Evolutionary conservation across 352 stramenopile genomes (phyloP), one percentile per base, ranked within the genome.

Genomic region (Pythium rishiriense): DNA sequence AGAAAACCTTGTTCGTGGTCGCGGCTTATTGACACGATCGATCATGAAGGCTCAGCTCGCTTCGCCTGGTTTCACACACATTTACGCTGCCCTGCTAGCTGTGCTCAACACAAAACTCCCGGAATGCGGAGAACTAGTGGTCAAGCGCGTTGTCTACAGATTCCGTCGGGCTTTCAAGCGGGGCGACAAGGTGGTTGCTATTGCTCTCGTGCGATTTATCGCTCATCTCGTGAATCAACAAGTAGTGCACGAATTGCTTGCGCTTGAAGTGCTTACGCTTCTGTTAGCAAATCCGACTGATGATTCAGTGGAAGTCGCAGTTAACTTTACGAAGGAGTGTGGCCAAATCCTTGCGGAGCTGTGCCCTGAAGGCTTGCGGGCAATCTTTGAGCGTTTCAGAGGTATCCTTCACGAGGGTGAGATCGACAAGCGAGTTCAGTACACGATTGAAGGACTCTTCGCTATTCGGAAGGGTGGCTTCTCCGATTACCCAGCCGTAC

Each of bases 21-120:
- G 97, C 0, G 98, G 98, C 0, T 69, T 99, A 15, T 75, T 99
- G 24, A 87, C 86, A 26, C 83, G 96, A 39, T 96, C 95, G 9
- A 75, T 99, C 31, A 96, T 99, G 81, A 98, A 98, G 69, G 97
- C 97, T 9, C 95, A 99, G 58, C 69, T 98, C 24, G 96, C 94
- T 1, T 99, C 96, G 22, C 96, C 97, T 17, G 91, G 96, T 11
- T 98, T 98, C 70, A 98, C 95, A 49, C 90, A 97, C 76, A 94
- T 98, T 45, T 99, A 99, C 72, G 97, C 97, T 3, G 94, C 96
- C 11, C 68, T 99, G 0, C 83, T 99, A 22, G 92, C 97, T 1
- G 98, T 99, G n/a, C 68, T 99, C 47, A 99, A 99, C 79, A 99
- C 97, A 1, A 99, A 99, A 69, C 88, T 99, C 48, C 98, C 98